phyloP scores from a whole-genome alignment of 352 stramenopile species.

The Ophiocytium majus region DNA sequence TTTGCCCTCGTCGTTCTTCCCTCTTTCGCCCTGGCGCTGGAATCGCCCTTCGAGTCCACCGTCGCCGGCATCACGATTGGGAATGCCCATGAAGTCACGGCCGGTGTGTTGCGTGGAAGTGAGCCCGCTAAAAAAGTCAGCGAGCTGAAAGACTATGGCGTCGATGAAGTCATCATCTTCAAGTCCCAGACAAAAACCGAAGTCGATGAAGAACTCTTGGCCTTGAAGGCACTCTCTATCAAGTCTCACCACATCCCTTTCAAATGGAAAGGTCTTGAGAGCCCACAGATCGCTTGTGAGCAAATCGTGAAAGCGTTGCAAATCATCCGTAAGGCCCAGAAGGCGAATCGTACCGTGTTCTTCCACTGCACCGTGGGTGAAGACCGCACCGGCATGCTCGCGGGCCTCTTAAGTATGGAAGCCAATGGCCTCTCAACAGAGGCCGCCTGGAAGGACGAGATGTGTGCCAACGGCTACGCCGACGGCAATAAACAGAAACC shows the following conservation, averaged over 20 bases:
- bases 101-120: background rate
- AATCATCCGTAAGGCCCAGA: background rate
- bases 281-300: background rate
- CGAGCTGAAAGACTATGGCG: background rate
- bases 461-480: background rate
- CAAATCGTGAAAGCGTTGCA: background rate
- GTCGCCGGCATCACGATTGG: background rate
- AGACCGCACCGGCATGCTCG: background rate
- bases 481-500: background rate
- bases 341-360: background rate
- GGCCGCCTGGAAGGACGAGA: background rate
- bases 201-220: background rate
- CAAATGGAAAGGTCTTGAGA: background rate
- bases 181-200: background rate
- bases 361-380: background rate
- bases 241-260: constrained; percentile 14
- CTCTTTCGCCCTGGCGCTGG: background rate
- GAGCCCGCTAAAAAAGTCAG: background rate
- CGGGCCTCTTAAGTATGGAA: background rate
- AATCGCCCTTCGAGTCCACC: no score
- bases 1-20: background rate
- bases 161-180: constrained; percentile 2
- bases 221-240: background rate
- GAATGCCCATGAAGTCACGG: background rate
- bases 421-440: background rate